phyloP scores from a whole-genome alignment of 169 alveolate genomes.

The Plasmodium gaboni region DNA sequence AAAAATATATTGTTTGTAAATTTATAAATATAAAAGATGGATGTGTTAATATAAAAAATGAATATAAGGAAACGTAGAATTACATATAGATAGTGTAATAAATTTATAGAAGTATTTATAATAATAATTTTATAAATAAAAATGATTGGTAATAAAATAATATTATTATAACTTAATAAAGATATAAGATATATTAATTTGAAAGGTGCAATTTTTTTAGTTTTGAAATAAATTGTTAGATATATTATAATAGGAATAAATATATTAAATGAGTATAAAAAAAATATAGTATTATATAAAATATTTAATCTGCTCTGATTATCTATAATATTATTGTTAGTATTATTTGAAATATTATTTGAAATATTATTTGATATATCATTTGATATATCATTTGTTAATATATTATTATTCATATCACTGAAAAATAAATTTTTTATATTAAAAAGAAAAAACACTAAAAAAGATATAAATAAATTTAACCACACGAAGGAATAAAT shows the following conservation, averaged over 20 bases:
- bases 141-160: conserved; percentile 41
- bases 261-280: conserved; percentile 14
- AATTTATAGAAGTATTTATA: conserved; percentile 12
- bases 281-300: conserved; percentile 23
- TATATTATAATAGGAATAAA: conserved; percentile 19
- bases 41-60: conserved; percentile 31
- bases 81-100: conserved; percentile 3
- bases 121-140: conserved; percentile 42
- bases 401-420: not conserved
- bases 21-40: conserved; percentile 59
- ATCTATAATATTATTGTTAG: not conserved
- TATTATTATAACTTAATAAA: conserved; percentile 55
- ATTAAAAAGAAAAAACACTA: conserved; percentile 56
- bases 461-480: conserved; percentile 35
- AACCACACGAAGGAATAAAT: conserved; percentile 64
- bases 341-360: not conserved
- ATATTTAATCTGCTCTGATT: conserved; percentile 24
- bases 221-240: conserved; percentile 14
- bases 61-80: conserved; percentile 27
- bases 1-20: conserved; percentile 25
- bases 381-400: not conserved
- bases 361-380: no score
- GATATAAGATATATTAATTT: conserved; percentile 57
- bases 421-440: conserved; percentile 31
- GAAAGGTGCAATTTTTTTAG: conserved; percentile 23